Conservation (phyloP, 139 green algal species). For the Bryopsis sp. region DNA sequence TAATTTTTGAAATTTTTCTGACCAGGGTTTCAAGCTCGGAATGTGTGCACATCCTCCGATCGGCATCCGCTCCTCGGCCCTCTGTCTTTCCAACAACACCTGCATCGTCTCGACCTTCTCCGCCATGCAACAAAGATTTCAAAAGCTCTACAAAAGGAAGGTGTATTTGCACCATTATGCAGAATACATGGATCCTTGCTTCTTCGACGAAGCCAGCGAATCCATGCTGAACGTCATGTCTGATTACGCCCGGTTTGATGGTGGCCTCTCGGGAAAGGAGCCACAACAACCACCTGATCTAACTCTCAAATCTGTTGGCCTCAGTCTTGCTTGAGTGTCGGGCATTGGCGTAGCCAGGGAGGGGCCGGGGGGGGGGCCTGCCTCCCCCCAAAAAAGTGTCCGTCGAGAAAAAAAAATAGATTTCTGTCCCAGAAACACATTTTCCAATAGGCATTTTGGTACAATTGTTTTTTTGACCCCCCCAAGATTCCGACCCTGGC, state of each 20-base stretch:
- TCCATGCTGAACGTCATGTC: conserved; percentile 23
- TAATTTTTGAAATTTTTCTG: neutral
- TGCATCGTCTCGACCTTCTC: conserved; percentile 48
- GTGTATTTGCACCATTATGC: conserved; percentile 65
- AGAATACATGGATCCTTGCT: conserved; percentile 53
- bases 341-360: too few relatives aligned
- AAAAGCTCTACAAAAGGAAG: conserved; percentile 46
- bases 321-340: too few relatives aligned
- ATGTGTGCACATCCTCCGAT: conserved; percentile 55
- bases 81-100: conserved; percentile 69
- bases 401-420: too few relatives aligned
- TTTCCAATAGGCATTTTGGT: too few relatives aligned
- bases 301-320: too few relatives aligned
- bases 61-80: conserved; percentile 48
- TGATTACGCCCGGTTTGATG: conserved; percentile 34
- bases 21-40: conserved; percentile 64
- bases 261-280: too few relatives aligned
- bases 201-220: conserved; percentile 40
- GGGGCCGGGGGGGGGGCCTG: too few relatives aligned
- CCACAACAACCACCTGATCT: neutral
- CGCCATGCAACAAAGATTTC: conserved; percentile 49
- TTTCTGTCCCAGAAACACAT: too few relatives aligned
- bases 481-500: too few relatives aligned
- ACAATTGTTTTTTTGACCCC: too few relatives aligned
- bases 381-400: too few relatives aligned